Evolutionary conservation across 2,329 filamentous ascomycete species (phyloP).

Genomic region (Scytalidium lignicola): DNA sequence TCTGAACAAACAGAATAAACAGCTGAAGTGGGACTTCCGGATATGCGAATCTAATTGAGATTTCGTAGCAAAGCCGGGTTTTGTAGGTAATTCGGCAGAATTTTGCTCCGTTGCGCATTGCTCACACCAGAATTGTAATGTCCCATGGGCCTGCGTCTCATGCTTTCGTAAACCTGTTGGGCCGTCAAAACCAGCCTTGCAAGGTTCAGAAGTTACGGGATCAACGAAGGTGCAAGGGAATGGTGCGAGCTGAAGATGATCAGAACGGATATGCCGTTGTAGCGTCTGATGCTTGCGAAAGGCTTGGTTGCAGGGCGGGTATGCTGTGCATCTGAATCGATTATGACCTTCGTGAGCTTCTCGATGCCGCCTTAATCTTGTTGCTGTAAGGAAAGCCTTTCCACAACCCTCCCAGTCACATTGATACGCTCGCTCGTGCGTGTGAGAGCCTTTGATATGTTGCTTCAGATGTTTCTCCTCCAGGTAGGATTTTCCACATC

Average conservation of each 20-base stretch:
- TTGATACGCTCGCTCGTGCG: constrained; percentile 60
- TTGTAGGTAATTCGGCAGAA: constrained; percentile 34
- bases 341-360: constrained; percentile 75
- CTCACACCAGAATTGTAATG: constrained; percentile 69
- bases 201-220: constrained; percentile 46
- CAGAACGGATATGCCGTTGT: constrained; percentile 72
- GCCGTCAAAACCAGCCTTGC: constrained; percentile 68
- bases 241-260: constrained; percentile 67
- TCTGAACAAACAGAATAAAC: constrained; percentile 66
- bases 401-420: constrained; percentile 70
- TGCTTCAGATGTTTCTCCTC: constrained; percentile 82
- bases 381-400: constrained; percentile 77
- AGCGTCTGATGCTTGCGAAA: constrained; percentile 88
- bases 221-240: constrained; percentile 64
- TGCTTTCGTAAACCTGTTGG: constrained; percentile 68
- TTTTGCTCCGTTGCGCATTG: constrained; percentile 52
- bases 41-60: constrained; percentile 69
- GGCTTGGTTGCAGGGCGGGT: constrained; percentile 64
- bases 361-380: constrained; percentile 70
- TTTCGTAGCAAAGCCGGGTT: constrained; percentile 65
- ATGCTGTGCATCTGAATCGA: constrained; percentile 67
- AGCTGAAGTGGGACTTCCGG: constrained; percentile 67
- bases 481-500: constrained; percentile 78
- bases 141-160: constrained; percentile 62
- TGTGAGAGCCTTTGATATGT: constrained; percentile 80